Conservation (phyloP, 163 green algal genomes). For the Scenedesmus sp. region DNA sequence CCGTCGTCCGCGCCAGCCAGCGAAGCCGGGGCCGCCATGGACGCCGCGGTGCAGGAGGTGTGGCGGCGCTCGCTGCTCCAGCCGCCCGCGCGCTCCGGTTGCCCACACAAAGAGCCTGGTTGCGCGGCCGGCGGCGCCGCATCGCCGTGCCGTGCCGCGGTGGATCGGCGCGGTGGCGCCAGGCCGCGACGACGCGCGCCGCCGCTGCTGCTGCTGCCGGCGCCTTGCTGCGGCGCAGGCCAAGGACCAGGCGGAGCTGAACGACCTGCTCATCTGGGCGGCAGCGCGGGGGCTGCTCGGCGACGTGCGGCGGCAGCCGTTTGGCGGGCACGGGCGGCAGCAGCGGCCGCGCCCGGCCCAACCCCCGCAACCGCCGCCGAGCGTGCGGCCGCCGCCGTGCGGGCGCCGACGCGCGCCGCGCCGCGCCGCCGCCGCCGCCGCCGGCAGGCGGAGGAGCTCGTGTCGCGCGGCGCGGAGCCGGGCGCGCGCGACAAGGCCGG, state of each 20-base stretch:
- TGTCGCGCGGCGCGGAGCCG: conserved; percentile 49
- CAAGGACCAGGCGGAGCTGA: conserved; percentile 53
- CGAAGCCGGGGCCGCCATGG: conserved; percentile 10
- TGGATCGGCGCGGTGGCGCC: too few species aligned
- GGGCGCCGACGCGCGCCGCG: neutral
- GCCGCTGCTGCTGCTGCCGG: neutral
- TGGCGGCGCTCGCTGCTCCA: neutral
- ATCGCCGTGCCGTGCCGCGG: too few species aligned
- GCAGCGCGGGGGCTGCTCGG: conserved; percentile 44
- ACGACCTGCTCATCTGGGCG: conserved; percentile 57
- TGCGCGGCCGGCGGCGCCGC: too few species aligned
- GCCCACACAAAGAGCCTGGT: too few species aligned
- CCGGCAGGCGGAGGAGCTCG: conserved; percentile 51
- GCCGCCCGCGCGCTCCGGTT: too few species aligned
- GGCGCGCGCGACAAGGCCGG: conserved; percentile 51
- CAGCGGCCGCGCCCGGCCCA: neutral
- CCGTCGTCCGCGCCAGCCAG: too few species aligned
- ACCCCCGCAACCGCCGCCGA: neutral
- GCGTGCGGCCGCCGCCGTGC: too few species aligned
- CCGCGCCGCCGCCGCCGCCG: neutral
- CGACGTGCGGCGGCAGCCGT: conserved; percentile 44
- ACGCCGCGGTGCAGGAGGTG: conserved; percentile 37
- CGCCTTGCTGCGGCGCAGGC: conserved; percentile 32
- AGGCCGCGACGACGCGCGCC: too few species aligned
- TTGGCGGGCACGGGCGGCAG: neutral